These are phyloP conservation scores for Colletotrichum zoysiae DNA, from an alignment of 2,329 filamentous ascomycete genomes.

Conservation along the genomic window DNA sequence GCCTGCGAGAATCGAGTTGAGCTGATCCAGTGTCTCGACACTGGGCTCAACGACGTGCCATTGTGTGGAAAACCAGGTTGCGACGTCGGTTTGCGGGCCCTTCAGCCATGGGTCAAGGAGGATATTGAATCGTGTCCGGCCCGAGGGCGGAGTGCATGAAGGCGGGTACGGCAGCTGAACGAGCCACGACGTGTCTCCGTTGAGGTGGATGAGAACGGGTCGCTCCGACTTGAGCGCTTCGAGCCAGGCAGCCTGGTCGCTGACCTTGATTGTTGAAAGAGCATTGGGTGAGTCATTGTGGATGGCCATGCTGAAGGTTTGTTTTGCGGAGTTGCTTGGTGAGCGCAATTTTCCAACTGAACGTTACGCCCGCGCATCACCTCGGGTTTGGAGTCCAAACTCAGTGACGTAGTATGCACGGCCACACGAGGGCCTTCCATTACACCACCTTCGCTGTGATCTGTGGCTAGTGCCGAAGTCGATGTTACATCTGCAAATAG, in stretches of 20 bases:
- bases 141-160: slow-evolving; percentile 54
- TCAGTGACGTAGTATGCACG: slow-evolving; percentile 21
- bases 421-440: not conserved
- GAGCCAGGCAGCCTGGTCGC: slow-evolving; percentile 26
- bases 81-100: slow-evolving; percentile 73
- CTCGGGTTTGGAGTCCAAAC: not conserved
- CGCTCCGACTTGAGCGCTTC: slow-evolving; percentile 39
- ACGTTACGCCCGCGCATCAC: not conserved
- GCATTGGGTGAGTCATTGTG: not conserved
- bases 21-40: slow-evolving; percentile 66
- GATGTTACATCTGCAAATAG: not conserved
- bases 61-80: slow-evolving; percentile 74
- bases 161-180: slow-evolving; percentile 71
- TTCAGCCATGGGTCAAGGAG: slow-evolving; percentile 75
- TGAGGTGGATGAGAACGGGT: slow-evolving; percentile 71
- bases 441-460: not conserved
- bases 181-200: slow-evolving; percentile 76
- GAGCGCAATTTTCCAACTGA: not conserved
- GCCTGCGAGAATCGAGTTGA: slow-evolving; percentile 64
- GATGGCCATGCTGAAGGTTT: not conserved
- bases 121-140: slow-evolving; percentile 70
- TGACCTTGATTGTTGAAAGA: slow-evolving; percentile 20
- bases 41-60: slow-evolving; percentile 69
- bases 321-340: not conserved
- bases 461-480: not conserved